These are phyloP conservation scores for Lachnellula subtilissima DNA, from an alignment of 2,329 filamentous ascomycete genomes.

Conservation along the genomic window DNA sequence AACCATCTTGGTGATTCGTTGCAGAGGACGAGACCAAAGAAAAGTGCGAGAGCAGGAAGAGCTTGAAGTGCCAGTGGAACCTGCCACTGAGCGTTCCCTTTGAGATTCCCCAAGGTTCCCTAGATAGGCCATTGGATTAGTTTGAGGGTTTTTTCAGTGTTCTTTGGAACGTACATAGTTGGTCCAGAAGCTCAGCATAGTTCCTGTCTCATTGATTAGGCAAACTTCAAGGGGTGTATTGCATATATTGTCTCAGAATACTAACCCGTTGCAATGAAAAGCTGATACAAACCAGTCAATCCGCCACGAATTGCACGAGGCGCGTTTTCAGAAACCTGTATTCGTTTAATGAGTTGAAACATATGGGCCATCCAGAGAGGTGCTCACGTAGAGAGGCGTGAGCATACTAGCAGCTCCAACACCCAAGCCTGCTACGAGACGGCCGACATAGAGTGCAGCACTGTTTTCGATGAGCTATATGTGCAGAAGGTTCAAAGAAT, in stretches of 20 bases:
- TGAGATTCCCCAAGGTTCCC: constrained; percentile 32
- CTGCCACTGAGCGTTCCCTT: constrained; percentile 41
- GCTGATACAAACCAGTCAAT: constrained; percentile 46
- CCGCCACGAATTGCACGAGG: constrained; percentile 47
- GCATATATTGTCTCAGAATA: background rate
- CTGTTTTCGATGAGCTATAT: constrained; percentile 4
- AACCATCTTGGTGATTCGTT: constrained; percentile 62
- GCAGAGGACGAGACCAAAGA: constrained; percentile 57
- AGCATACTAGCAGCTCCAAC: constrained; percentile 45
- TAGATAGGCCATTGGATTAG: constrained; percentile 3
- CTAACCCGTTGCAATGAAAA: constrained; percentile 37
- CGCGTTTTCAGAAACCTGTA: constrained; percentile 44
- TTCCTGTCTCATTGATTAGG: constrained; percentile 25
- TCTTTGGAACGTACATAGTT: constrained; percentile 44
- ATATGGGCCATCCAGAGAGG: constrained; percentile 44
- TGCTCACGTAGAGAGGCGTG: constrained; percentile 32
- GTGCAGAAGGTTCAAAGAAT: accelerated
- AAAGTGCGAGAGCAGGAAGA: constrained; percentile 57
- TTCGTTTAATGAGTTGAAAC: constrained; percentile 34
- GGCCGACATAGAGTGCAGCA: constrained; percentile 60
- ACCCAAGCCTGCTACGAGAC: constrained; percentile 48
- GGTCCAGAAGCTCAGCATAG: constrained; percentile 40
- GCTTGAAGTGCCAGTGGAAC: constrained; percentile 62
- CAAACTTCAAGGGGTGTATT: too few species aligned
- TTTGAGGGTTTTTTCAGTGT: constrained; percentile 30